These are phyloP conservation scores for Hericium erinaceus DNA, from an alignment of 768 basidiomycete genomes.

Conservation along the genomic window DNA sequence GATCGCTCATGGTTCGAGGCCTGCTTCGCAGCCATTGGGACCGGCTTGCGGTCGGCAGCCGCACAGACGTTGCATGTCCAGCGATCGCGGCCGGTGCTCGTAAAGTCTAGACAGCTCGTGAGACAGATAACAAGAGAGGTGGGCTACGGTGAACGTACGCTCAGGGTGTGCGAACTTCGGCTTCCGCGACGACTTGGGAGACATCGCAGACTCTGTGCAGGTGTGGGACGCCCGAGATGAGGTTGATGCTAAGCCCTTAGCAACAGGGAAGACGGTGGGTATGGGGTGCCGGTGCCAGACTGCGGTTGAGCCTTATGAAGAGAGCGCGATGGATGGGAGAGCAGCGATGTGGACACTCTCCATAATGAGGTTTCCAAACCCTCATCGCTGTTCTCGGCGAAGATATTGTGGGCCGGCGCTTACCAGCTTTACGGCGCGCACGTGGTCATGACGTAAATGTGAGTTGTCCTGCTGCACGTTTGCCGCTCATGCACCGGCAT, in stretches of 20 bases:
- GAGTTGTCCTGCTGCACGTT: too few species aligned
- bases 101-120: slow-evolving; percentile 16
- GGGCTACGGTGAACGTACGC: neutral
- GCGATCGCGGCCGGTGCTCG: slow-evolving; percentile 13
- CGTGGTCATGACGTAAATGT: neutral
- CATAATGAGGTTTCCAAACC: too few species aligned
- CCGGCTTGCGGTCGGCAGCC: slow-evolving; percentile 13
- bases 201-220: neutral
- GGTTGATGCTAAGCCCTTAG: too few species aligned
- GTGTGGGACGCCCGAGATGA: too few species aligned
- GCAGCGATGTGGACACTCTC: too few species aligned
- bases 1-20: slow-evolving; percentile 25
- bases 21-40: slow-evolving; percentile 16
- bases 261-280: too few species aligned
- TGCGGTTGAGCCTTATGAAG: too few species aligned
- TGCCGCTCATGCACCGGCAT: too few species aligned
- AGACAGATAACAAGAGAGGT: neutral
- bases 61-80: slow-evolving; percentile 28
- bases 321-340: too few species aligned
- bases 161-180: neutral
- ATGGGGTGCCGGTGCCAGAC: too few species aligned
- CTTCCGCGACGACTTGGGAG: neutral
- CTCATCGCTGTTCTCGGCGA: neutral
- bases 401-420: neutral
- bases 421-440: neutral